phyloP scores from a whole-genome alignment of 2,329 filamentous ascomycete species.

The Fusarium denticulatum region DNA sequence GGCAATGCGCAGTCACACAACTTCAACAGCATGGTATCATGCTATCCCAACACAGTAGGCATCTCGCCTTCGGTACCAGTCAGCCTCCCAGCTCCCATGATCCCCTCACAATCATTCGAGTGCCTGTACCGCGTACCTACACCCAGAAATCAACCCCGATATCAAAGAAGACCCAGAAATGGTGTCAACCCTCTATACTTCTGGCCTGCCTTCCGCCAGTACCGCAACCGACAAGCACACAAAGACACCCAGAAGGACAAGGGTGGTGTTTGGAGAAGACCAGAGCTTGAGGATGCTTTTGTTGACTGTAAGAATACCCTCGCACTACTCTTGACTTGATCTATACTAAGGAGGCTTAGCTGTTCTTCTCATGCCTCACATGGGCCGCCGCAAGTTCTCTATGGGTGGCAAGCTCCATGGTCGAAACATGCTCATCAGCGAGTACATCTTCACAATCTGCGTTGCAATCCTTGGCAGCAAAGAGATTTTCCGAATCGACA shows the following conservation, averaged over 20 bases:
- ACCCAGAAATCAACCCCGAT: conserved; percentile 50
- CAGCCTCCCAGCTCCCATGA: conserved; percentile 61
- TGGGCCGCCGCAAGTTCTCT: conserved; percentile 73
- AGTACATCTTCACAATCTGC: conserved; percentile 66
- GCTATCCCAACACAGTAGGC: conserved; percentile 55
- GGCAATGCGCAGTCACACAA: conserved; percentile 60
- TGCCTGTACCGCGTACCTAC: conserved; percentile 52
- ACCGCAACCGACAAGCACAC: conserved; percentile 71
- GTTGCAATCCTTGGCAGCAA: conserved; percentile 53
- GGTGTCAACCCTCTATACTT: conserved; percentile 68
- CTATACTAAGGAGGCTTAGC: conserved; percentile 55
- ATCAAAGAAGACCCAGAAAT: conserved; percentile 49
- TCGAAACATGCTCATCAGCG: conserved; percentile 75
- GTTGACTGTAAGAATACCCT: conserved; percentile 65
- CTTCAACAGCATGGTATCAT: conserved; percentile 55
- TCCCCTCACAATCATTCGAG: conserved; percentile 60
- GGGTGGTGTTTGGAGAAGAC: conserved; percentile 62
- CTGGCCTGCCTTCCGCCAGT: conserved; percentile 71
- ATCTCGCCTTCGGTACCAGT: conserved; percentile 58
- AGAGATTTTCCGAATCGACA: conserved; percentile 56
- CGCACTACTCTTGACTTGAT: background rate
- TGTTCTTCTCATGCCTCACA: conserved; percentile 71
- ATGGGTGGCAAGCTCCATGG: conserved; percentile 72
- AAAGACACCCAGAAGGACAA: conserved; percentile 70
- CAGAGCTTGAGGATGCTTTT: conserved; percentile 72